phyloP scores from a whole-genome alignment of 345 rosid genomes.

The Salix koriyanagi region DNA sequence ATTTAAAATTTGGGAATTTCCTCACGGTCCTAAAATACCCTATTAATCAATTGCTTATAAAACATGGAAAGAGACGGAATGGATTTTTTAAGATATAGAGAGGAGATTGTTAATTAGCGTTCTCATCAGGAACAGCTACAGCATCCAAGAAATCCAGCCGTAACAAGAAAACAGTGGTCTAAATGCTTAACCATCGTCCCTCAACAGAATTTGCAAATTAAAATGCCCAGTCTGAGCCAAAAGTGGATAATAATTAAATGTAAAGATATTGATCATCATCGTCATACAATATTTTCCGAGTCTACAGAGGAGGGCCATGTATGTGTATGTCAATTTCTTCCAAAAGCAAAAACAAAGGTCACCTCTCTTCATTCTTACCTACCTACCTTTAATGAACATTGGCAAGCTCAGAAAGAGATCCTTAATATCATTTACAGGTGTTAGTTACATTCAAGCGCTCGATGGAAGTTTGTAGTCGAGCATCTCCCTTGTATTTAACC shows the following conservation, averaged over 20 bases:
- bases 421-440: constrained; percentile 35
- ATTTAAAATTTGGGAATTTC: neutral
- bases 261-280: constrained; percentile 1
- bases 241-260: neutral
- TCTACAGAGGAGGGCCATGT: constrained; percentile 10
- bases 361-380: constrained; percentile 6
- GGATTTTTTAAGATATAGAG: neutral
- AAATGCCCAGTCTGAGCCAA: neutral
- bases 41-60: neutral
- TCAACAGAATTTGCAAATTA: neutral
- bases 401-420: constrained; percentile 11
- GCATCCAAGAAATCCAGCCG: neutral
- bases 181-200: neutral
- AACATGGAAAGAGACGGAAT: neutral
- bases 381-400: neutral
- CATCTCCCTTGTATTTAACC: constrained; percentile 83
- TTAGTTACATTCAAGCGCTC: constrained; percentile 14
- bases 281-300: neutral
- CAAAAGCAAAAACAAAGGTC: neutral
- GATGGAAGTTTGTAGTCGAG: constrained; percentile 68
- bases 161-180: neutral
- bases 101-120: neutral
- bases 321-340: constrained; percentile 3
- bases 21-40: neutral
- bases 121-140: neutral